Percentiles rank a stretch among this genome's conserved stretches.
Conservation (phyloP, 148 eudicot species). For the Arbutus unedo region DNA sequence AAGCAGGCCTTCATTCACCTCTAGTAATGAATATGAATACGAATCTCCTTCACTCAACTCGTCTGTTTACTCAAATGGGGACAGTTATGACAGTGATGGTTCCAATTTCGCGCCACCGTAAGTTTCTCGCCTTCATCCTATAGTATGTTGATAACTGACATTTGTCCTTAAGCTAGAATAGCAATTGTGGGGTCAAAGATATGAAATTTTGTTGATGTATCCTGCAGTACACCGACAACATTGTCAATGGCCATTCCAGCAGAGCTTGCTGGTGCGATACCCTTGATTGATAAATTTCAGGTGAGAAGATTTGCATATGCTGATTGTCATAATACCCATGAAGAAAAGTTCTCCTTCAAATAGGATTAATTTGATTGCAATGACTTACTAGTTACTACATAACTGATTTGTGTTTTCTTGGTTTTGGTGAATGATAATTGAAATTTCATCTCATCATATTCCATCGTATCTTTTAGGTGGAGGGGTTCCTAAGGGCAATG, state of each 20-base stretch:
- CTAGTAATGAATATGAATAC: slow-evolving; percentile 61
- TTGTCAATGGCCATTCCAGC: slow-evolving; percentile 86
- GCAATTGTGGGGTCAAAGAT: background rate
- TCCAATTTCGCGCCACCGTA: slow-evolving; percentile 90
- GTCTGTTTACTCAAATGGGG: slow-evolving; percentile 57
- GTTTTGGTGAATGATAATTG: background rate
- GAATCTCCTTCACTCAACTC: slow-evolving; percentile 68
- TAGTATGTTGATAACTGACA: background rate
- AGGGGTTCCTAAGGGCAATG: slow-evolving; percentile 92
- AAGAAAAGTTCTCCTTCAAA: background rate
- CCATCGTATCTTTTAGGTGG: slow-evolving; percentile 53
- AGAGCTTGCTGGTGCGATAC: slow-evolving; percentile 95
- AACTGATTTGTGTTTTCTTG: background rate
- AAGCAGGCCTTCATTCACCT: slow-evolving; percentile 54
- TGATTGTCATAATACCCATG: background rate
- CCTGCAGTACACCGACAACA: slow-evolving; percentile 81
- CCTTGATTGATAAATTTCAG: slow-evolving; percentile 93
- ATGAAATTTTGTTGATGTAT: slow-evolving; percentile 8
- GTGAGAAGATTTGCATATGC: slow-evolving; percentile 31
- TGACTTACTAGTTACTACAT: background rate
- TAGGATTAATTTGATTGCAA: background rate
- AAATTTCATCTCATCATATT: slow-evolving; percentile 6
- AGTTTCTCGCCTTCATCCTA: slow-evolving; percentile 29
- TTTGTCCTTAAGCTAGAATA: background rate
- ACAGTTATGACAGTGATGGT: slow-evolving; percentile 95